These are phyloP conservation scores for Chenopodium formosanum DNA, from an alignment of 148 eudicot species.

Conservation along the genomic window DNA sequence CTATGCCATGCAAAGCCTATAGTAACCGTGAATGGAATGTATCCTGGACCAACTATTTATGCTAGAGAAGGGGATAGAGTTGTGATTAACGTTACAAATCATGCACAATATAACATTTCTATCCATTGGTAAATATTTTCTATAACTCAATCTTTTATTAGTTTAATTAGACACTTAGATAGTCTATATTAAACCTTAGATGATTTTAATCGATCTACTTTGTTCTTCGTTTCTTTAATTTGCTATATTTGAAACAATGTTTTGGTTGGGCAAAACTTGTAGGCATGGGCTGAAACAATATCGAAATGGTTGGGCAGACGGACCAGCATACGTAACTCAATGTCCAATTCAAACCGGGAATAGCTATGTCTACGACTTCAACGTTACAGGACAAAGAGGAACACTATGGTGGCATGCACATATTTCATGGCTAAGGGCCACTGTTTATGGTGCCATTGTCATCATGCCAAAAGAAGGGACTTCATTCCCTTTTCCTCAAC, in stretches of 20 bases:
- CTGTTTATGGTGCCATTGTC: conserved; percentile 64
- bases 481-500: conserved; percentile 57
- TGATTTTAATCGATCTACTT: too few relatives aligned
- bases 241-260: too few relatives aligned
- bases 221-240: too few relatives aligned
- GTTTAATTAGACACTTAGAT: too few relatives aligned
- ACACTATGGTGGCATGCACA: conserved; percentile 84
- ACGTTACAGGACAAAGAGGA: conserved; percentile 63
- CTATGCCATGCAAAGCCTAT: conserved; percentile 66
- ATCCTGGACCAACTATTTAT: conserved; percentile 68
- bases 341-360: conserved; percentile 60
- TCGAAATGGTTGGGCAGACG: conserved; percentile 68
- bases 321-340: conserved; percentile 71
- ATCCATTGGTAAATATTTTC: conserved; percentile 49
- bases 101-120: conserved; percentile 54
- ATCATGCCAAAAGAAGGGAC: conserved; percentile 55
- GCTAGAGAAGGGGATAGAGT: conserved; percentile 59
- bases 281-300: conserved; percentile 73
- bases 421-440: conserved; percentile 64
- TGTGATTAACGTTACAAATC: conserved; percentile 51
- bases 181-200: too few relatives aligned
- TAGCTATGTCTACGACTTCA: conserved; percentile 52
- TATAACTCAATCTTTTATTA: too few relatives aligned
- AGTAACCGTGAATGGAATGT: conserved; percentile 68
- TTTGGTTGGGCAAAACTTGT: background rate